Conservation (phyloP, 345 rosid genomes). For the Excoecaria cochinchinensis region DNA sequence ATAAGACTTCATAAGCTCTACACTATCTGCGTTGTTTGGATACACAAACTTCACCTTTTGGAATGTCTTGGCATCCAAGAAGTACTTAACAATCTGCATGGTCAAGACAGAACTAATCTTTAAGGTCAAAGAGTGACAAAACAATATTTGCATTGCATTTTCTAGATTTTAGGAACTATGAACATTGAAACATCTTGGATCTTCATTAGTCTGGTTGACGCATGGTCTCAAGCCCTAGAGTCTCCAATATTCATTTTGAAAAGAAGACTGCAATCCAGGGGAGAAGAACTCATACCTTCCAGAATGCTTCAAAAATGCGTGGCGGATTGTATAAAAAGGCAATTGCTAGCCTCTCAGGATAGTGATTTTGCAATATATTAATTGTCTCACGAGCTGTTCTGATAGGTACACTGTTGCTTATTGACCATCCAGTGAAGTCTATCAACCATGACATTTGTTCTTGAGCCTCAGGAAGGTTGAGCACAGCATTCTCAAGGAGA, state of each 20-base stretch:
- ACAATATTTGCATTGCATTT: not conserved
- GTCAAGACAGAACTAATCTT: not conserved
- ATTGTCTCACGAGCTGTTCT: conserved; percentile 76
- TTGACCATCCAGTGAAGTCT: conserved; percentile 87
- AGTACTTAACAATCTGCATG: conserved; percentile 79
- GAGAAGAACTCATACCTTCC: conserved; percentile 66
- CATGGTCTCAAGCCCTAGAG: not conserved
- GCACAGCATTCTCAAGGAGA: conserved; percentile 83
- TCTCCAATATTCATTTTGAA: not conserved
- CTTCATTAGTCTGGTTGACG: not conserved
- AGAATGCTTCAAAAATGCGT: conserved; percentile 87
- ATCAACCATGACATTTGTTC: conserved; percentile 94
- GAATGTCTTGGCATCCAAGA: conserved; percentile 79
- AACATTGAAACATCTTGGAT: not conserved
- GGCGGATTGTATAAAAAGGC: conserved; percentile 97
- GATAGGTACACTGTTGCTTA: conserved; percentile 65
- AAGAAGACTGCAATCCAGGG: not conserved
- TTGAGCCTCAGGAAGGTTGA: conserved; percentile 87
- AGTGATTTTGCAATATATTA: conserved; percentile 76
- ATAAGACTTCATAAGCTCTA: conserved; percentile 67
- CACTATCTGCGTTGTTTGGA: conserved; percentile 77
- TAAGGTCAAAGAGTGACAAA: not conserved
- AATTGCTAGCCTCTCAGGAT: conserved; percentile 87
- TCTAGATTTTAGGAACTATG: conserved; percentile 1
- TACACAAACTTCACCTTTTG: conserved; percentile 91